Evolutionary conservation across 129 eudicot genomes (phyloP).

Genomic region (Erigeron canadensis): DNA sequence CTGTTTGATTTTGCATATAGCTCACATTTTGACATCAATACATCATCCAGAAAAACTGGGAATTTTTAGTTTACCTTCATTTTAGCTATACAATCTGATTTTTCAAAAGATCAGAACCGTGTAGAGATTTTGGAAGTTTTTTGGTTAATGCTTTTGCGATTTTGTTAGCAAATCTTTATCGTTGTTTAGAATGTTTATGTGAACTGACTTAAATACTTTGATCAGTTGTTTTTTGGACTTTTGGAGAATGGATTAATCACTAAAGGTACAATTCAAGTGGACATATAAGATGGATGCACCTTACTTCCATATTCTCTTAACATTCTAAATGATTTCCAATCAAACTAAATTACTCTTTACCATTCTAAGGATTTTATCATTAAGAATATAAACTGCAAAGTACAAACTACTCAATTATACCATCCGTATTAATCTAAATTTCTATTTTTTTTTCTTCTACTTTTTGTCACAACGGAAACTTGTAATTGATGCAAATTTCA

Average conservation of each 20-base stretch:
- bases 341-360: too few species aligned
- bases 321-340: not conserved
- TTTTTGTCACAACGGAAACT: too few species aligned
- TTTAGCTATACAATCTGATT: conserved; percentile 11
- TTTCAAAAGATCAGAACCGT: not conserved
- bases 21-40: too few species aligned
- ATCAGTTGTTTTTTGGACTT: not conserved
- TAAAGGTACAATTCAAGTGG: not conserved
- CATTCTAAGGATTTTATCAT: too few species aligned
- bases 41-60: not conserved
- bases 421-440: too few species aligned
- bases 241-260: not conserved
- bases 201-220: not conserved
- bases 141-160: conserved; percentile 4
- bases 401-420: too few species aligned
- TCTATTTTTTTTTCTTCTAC: too few species aligned
- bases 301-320: not conserved
- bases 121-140: not conserved
- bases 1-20: too few species aligned
- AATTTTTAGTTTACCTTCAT: not conserved
- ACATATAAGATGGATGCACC: not conserved
- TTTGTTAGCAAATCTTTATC: conserved; percentile 17
- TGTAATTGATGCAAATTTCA: too few species aligned
- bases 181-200: conserved; percentile 6
- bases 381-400: too few species aligned